phyloP scores from a whole-genome alignment of 1,284 basidiomycete genomes.

The Xerocomus minutiporus region DNA sequence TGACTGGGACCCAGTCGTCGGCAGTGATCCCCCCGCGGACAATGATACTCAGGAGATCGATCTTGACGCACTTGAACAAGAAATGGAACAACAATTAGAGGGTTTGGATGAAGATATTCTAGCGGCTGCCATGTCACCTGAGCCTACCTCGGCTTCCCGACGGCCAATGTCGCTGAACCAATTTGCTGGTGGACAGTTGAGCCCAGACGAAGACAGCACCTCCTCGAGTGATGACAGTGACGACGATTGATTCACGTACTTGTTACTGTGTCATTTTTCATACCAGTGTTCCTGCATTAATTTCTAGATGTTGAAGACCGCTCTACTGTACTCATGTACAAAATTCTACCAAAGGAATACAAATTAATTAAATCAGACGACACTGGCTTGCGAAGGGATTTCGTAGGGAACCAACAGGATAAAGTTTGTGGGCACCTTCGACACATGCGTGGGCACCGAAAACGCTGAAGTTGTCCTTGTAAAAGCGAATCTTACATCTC shows the following conservation, averaged over 20 bases:
- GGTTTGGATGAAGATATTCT: conserved; percentile 38
- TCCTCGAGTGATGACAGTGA: conserved; percentile 67
- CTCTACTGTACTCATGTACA: conserved; percentile 4
- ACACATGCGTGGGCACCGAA: too few species aligned
- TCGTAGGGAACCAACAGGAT: too few species aligned
- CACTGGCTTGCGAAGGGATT: too few species aligned
- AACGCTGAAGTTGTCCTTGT: too few species aligned
- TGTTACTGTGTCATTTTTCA: conserved; percentile 1
- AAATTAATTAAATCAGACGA: conserved; percentile 1
- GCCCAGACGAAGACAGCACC: conserved; percentile 54
- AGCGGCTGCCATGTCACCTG: conserved; percentile 40
- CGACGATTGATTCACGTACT: conserved; percentile 44
- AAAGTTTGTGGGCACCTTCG: too few species aligned
- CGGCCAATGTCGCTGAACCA: conserved; percentile 53
- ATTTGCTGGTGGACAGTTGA: conserved; percentile 41
- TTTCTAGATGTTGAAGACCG: conserved; percentile 7
- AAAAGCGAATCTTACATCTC: too few species aligned
- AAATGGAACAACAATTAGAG: conserved; percentile 44
- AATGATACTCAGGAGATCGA: conserved; percentile 45
- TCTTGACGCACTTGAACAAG: conserved; percentile 44
- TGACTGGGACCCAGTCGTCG: conserved; percentile 48
- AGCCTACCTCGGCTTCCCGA: conserved; percentile 28
- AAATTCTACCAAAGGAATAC: background rate
- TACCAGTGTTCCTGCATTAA: conserved; percentile 2
- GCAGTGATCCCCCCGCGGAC: conserved; percentile 33